Evolutionary conservation across 2,329 filamentous ascomycete species (phyloP).

Genomic region (Alternaria incomplexa): DNA sequence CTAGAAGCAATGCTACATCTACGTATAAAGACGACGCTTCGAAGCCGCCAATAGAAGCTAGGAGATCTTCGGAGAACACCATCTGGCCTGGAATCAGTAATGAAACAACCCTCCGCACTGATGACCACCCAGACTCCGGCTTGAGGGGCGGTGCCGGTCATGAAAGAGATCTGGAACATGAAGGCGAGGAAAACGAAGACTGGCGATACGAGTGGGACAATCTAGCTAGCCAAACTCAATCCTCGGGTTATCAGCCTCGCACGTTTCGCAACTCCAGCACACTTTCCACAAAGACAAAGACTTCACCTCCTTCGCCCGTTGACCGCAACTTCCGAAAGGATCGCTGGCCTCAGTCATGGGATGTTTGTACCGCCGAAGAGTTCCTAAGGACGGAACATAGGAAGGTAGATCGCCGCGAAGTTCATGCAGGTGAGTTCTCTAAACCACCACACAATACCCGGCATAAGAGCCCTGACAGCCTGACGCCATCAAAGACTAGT

Average conservation of each 20-base stretch:
- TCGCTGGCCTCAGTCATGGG: neutral
- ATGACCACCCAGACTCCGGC: neutral
- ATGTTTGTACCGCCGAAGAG: neutral
- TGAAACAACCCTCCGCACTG: neutral
- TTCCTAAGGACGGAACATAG: neutral
- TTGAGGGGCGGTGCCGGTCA: slow-evolving; percentile 1
- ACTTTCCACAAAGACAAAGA: neutral
- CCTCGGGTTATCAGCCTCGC: neutral
- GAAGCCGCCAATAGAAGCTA: neutral
- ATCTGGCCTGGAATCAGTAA: neutral
- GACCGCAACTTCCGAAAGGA: neutral
- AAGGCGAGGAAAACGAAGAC: neutral
- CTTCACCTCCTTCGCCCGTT: neutral
- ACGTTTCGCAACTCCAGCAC: slow-evolving; percentile 3
- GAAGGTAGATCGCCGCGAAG: neutral
- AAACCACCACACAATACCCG: neutral
- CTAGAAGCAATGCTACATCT: neutral
- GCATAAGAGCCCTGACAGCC: neutral
- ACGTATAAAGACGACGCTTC: slow-evolving; percentile 1
- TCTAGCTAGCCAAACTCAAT: neutral
- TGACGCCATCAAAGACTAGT: neutral
- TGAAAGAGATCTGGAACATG: neutral
- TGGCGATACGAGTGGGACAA: slow-evolving; percentile 5
- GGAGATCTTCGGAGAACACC: neutral
- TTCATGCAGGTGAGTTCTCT: neutral